phyloP scores from a whole-genome alignment of 768 basidiomycete genomes.

The Psilocybe azurescens region DNA sequence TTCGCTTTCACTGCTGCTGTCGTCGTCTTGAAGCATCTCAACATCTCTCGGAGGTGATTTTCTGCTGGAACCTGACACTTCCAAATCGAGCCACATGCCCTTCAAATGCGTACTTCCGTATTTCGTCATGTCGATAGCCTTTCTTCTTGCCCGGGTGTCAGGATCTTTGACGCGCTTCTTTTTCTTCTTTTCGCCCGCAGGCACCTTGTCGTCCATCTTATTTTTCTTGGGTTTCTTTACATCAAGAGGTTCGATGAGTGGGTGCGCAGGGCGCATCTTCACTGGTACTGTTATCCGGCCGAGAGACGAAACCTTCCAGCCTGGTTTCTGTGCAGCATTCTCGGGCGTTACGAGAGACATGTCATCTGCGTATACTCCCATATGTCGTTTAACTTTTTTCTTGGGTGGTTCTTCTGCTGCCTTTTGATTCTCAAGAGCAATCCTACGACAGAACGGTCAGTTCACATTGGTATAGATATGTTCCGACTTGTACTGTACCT shows the following conservation, averaged over 20 bases:
- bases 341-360: constrained; percentile 70
- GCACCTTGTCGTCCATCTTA: constrained; percentile 19
- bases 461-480: background rate
- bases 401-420: constrained; percentile 39
- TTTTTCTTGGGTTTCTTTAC: constrained; percentile 27
- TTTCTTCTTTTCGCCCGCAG: constrained; percentile 37
- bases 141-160: constrained; percentile 60
- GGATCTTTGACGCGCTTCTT: constrained; percentile 56
- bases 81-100: constrained; percentile 66
- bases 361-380: constrained; percentile 53
- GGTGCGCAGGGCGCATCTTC: constrained; percentile 71
- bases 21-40: constrained; percentile 11
- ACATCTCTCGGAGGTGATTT: constrained; percentile 16
- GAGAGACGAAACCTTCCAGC: constrained; percentile 74
- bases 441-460: constrained; percentile 24
- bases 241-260: constrained; percentile 47
- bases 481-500: constrained; percentile 45
- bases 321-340: constrained; percentile 53
- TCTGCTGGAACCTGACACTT: constrained; percentile 27
- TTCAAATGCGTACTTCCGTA: constrained; percentile 76
- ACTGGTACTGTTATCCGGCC: constrained; percentile 70
- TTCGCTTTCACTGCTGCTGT: constrained; percentile 16
- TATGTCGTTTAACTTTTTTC: constrained; percentile 48
- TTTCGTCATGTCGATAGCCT: constrained; percentile 73
- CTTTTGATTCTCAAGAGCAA: constrained; percentile 32